Base-by-base conservation (phyloP, 768 basidiomycete species). In the Mycena vitilis region DNA sequence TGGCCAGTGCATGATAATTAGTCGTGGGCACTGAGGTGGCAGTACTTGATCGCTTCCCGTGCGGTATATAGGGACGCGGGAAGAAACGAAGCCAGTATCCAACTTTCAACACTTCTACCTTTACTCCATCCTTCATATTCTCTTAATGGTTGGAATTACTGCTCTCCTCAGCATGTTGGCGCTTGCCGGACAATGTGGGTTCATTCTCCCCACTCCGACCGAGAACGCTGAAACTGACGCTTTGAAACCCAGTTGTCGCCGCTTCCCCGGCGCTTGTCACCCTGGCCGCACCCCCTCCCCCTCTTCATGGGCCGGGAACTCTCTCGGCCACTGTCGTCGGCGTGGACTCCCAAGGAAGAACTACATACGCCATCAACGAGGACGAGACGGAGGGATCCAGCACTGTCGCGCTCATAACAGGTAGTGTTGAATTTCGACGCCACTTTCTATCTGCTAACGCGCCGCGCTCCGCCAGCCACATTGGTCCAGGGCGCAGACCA, bases 401-500 rank as follows among this genome's bases (percentile, higher is more conserved):
- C 45, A 60, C 55, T 1, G 13, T 22, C 45, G 30, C 16, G 8
- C 4, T 36, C 15, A 34, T 45, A 23, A 68, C 70, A 20, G 61
- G 70, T 71, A 53, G 6, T 16, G 44, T 45, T 45, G 2, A n/a
- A 9, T 18, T n/a, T 22, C 11, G 30, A n/a, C 3, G 5, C 20
- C 8, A 6, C 13, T 11, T 22, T 36, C 18, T 22, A 12, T 60
- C 11, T 8, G 47, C 47, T 60, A 34, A 60, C 12, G n/a, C n/a
- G 34, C 13, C 12, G 15, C 15, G 1, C 18, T 34, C 20, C 44
- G 34, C 22, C 66, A 85, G 84, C 79, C 16, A 85, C 84, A 0
- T 78, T 85, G 16, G 80, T 84, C 44, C 79, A 82, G 70, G 84
- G 82, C 15, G 69, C 84, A 2, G 74, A 74, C 54, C 78, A 79